Evolutionary conservation across 305 asterid species (phyloP).

Genomic region (Fraxinus paxiana): DNA sequence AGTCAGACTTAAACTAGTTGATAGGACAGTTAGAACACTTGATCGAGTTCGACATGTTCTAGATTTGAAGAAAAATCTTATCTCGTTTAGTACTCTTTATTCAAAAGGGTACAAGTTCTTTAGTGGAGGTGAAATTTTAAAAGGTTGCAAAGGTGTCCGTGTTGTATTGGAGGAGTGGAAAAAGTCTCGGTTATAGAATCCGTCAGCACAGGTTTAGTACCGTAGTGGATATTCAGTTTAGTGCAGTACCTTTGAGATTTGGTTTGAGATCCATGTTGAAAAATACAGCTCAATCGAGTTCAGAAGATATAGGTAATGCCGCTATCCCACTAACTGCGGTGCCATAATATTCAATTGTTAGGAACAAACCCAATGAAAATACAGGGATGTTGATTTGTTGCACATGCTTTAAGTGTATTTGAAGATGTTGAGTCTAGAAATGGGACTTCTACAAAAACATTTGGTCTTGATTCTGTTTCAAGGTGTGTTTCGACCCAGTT

Average conservation of each 20-base stretch:
- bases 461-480: background rate
- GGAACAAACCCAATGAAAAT: background rate
- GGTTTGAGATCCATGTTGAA: background rate
- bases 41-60: background rate
- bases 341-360: background rate
- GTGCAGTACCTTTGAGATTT: background rate
- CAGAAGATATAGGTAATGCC: background rate
- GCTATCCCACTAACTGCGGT: background rate
- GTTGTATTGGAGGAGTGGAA: background rate
- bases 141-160: background rate
- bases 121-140: background rate
- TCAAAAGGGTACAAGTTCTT: background rate
- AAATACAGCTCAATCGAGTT: background rate
- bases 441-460: background rate
- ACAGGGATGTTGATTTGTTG: background rate
- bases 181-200: background rate
- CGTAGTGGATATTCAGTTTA: background rate
- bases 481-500: background rate
- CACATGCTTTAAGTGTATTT: background rate
- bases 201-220: background rate
- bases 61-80: background rate
- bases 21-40: background rate
- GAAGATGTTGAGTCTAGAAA: background rate
- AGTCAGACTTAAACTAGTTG: background rate
- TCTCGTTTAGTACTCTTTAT: background rate